Conservation (phyloP, 495 filamentous ascomycete species). For the Penicillium roqueforti region DNA sequence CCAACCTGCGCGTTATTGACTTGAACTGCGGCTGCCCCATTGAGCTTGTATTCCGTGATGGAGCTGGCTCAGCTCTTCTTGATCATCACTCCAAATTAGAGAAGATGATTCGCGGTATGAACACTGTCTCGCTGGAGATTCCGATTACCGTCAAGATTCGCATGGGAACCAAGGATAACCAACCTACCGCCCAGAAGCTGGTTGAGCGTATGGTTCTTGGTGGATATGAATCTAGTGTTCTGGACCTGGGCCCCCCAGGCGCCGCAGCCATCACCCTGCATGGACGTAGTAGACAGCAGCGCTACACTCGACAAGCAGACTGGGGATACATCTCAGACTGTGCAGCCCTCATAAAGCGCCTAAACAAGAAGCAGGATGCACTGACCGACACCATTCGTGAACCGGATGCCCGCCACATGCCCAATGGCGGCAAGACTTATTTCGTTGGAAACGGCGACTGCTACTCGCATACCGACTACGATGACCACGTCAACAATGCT, state of each 20-base stretch:
- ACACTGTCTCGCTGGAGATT: constrained; percentile 76
- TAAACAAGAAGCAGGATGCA: constrained; percentile 59
- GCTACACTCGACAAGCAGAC: constrained; percentile 84
- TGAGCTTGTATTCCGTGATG: constrained; percentile 80
- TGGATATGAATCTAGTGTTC: constrained; percentile 57
- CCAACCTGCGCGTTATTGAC: constrained; percentile 82
- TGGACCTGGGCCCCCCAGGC: constrained; percentile 64
- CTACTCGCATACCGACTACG: constrained; percentile 88
- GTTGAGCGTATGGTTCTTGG: constrained; percentile 80
- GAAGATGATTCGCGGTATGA: constrained; percentile 93
- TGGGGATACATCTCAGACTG: constrained; percentile 93
- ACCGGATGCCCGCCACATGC: constrained; percentile 61
- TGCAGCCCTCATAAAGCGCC: constrained; percentile 72
- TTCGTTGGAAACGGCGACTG: constrained; percentile 97
- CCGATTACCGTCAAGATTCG: constrained; percentile 93
- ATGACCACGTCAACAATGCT: constrained; percentile 67
- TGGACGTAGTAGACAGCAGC: constrained; percentile 86
- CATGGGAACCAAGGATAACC: constrained; percentile 78
- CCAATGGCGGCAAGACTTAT: constrained; percentile 64
- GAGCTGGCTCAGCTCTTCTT: constrained; percentile 90
- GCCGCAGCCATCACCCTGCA: constrained; percentile 92
- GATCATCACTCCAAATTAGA: constrained; percentile 79
- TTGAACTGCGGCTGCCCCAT: constrained; percentile 97
- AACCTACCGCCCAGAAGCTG: constrained; percentile 74
- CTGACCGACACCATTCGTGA: constrained; percentile 72